A percentile compares a stretch with the other conserved stretches of the same genome.
Evolutionary conservation across 2,329 filamentous ascomycete species (phyloP).

Genomic region (Cladosporium halotolerans): DNA sequence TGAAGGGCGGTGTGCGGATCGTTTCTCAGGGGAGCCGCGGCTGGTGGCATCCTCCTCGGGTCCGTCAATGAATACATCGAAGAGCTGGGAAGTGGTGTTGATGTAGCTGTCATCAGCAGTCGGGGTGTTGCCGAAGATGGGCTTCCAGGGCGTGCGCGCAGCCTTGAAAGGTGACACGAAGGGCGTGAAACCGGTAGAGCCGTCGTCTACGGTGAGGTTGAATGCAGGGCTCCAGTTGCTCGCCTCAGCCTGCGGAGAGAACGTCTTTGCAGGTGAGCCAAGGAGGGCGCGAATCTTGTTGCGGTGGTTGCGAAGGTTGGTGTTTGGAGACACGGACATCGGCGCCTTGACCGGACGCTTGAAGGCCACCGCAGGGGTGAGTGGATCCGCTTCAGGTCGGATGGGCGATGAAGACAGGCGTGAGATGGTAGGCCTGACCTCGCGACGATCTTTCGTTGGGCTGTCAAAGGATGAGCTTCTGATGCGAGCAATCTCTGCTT

Average conservation of each 20-base stretch:
- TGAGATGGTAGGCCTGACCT: slow-evolving; percentile 41
- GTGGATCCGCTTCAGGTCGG: slow-evolving; percentile 44
- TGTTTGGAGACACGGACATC: slow-evolving; percentile 83
- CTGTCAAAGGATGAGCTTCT: slow-evolving; percentile 91
- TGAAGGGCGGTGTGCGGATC: slow-evolving; percentile 52
- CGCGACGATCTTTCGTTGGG: slow-evolving; percentile 59
- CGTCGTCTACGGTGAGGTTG: slow-evolving; percentile 56
- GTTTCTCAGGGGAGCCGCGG: slow-evolving; percentile 62
- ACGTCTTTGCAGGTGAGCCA: slow-evolving; percentile 63
- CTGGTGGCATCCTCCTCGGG: slow-evolving; percentile 37
- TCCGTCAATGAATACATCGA: slow-evolving; percentile 54
- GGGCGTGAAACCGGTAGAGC: slow-evolving; percentile 44
- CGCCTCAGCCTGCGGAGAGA: slow-evolving; percentile 46
- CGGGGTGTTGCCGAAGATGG: slow-evolving; percentile 19
- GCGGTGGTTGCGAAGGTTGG: slow-evolving; percentile 82
- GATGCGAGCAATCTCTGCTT: slow-evolving; percentile 90
- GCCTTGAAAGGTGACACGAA: slow-evolving; percentile 28
- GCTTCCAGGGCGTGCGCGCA: slow-evolving; percentile 30
- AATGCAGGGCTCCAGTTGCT: slow-evolving; percentile 63
- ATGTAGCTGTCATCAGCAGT: slow-evolving; percentile 21
- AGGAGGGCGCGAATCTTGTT: slow-evolving; percentile 75
- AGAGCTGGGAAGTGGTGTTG: slow-evolving; percentile 35
- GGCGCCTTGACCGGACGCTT: slow-evolving; percentile 60
- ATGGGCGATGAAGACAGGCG: slow-evolving; percentile 34
- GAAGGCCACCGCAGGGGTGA: slow-evolving; percentile 80